phyloP scores from a whole-genome alignment of 371 early-diverging fungal species.

The Rhizopus sp. region DNA sequence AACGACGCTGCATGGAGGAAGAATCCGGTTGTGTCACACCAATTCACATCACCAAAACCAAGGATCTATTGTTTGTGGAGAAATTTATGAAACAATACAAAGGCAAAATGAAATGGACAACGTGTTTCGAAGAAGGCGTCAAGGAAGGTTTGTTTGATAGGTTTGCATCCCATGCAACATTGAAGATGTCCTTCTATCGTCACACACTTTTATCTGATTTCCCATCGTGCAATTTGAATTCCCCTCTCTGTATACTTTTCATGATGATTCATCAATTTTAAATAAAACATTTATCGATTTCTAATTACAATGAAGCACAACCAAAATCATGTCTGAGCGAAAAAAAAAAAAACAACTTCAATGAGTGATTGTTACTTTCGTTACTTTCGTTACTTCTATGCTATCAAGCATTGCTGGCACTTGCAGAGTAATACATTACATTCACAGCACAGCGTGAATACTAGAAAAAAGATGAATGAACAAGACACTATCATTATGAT shows the following conservation, averaged over 20 bases:
- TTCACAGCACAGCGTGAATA: too few species aligned
- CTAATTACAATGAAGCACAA: too few species aligned
- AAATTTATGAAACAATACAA: conserved; percentile 12
- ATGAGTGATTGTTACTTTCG: too few species aligned
- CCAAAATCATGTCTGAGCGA: too few species aligned
- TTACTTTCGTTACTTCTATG: too few species aligned
- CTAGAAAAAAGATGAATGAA: too few species aligned
- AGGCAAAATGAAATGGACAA: conserved; percentile 14
- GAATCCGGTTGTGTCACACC: conserved; percentile 17
- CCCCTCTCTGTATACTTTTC: conserved; percentile 6
- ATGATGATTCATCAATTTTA: too few species aligned
- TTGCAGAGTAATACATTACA: too few species aligned
- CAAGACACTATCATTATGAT: too few species aligned
- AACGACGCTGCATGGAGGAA: conserved; percentile 12
- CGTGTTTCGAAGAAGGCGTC: conserved; percentile 13
- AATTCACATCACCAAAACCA: conserved; percentile 10
- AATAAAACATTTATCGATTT: too few species aligned
- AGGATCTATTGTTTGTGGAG: conserved; percentile 13
- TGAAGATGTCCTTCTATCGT: conserved; percentile 14
- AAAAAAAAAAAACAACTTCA: too few species aligned
- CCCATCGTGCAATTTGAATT: conserved; percentile 11
- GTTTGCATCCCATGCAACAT: conserved; percentile 11
- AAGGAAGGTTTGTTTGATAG: conserved; percentile 14
- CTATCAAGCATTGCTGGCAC: too few species aligned
- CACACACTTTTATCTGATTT: conserved; percentile 16